These are phyloP conservation scores for Rhizopus microsporus DNA, from an alignment of 371 early-diverging fungal species.

Conservation along the genomic window DNA sequence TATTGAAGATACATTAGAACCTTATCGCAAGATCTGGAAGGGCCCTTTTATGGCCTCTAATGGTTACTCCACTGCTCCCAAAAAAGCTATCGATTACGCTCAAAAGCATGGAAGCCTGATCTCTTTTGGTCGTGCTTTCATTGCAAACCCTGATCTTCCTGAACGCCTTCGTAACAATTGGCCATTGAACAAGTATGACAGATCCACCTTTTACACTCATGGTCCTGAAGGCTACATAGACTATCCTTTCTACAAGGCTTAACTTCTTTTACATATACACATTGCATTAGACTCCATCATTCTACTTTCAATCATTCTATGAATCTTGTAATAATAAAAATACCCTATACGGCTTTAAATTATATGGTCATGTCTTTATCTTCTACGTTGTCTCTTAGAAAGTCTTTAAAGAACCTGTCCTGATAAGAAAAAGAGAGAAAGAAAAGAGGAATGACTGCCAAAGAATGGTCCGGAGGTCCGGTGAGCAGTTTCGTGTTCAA, in stretches of 20 bases:
- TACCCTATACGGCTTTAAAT: too few relatives aligned
- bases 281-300: too few relatives aligned
- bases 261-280: not conserved
- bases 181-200: conserved; percentile 21
- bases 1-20: conserved; percentile 17
- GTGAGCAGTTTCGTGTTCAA: too few relatives aligned
- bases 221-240: conserved; percentile 26
- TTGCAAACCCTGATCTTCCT: conserved; percentile 33
- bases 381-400: too few relatives aligned
- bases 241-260: conserved; percentile 21
- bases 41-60: conserved; percentile 25
- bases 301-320: too few relatives aligned
- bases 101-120: conserved; percentile 25
- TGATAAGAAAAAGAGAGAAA: too few relatives aligned
- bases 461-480: too few relatives aligned
- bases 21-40: conserved; percentile 26
- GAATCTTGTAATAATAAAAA: too few relatives aligned
- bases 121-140: conserved; percentile 28
- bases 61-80: conserved; percentile 15
- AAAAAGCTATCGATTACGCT: conserved; percentile 14
- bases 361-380: too few relatives aligned
- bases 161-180: conserved; percentile 13
- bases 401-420: too few relatives aligned
- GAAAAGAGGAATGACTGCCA: too few relatives aligned
- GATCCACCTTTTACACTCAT: conserved; percentile 23